phyloP scores from a whole-genome alignment of 768 basidiomycete species.

The Hemileccinum impolitum region DNA sequence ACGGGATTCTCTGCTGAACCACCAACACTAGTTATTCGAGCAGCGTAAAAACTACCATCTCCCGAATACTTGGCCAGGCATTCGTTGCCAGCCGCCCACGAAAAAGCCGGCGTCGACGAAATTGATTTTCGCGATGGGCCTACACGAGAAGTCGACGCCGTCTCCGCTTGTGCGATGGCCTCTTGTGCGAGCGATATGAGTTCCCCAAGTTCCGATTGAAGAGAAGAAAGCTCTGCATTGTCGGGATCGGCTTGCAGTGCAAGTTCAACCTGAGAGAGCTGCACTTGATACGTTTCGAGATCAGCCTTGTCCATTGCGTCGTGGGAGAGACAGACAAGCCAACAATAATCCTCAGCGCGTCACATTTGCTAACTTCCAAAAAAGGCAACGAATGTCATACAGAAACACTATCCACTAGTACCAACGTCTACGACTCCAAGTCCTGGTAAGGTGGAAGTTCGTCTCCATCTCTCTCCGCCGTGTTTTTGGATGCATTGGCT shows the following conservation, averaged over 20 bases:
- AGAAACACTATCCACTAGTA: neutral
- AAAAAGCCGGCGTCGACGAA: slow-evolving; percentile 45
- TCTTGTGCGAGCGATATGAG: slow-evolving; percentile 79
- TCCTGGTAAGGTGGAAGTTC: slow-evolving; percentile 47
- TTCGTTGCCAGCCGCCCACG: slow-evolving; percentile 82
- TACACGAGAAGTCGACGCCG: slow-evolving; percentile 56
- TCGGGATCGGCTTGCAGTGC: slow-evolving; percentile 72
- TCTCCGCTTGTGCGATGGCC: slow-evolving; percentile 65
- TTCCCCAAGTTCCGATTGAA: slow-evolving; percentile 75
- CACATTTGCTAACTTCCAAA: slow-evolving; percentile 15
- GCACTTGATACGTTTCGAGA: slow-evolving; percentile 87
- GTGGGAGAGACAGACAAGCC: neutral
- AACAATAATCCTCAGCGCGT: neutral
- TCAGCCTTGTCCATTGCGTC: slow-evolving; percentile 54
- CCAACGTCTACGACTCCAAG: slow-evolving; percentile 18
- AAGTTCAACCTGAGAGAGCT: slow-evolving; percentile 83
- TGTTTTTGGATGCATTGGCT: slow-evolving; percentile 9
- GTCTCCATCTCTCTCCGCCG: slow-evolving; percentile 32
- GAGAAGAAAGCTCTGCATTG: slow-evolving; percentile 67
- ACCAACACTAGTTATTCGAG: slow-evolving; percentile 80
- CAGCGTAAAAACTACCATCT: slow-evolving; percentile 86
- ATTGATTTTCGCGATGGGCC: slow-evolving; percentile 55
- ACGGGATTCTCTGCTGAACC: slow-evolving; percentile 79
- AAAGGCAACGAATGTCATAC: slow-evolving; percentile 13
- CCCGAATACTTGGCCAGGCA: slow-evolving; percentile 83